These are phyloP conservation scores for Globisporangium splendens DNA, from an alignment of 352 stramenopile genomes.

Conservation along the genomic window DNA sequence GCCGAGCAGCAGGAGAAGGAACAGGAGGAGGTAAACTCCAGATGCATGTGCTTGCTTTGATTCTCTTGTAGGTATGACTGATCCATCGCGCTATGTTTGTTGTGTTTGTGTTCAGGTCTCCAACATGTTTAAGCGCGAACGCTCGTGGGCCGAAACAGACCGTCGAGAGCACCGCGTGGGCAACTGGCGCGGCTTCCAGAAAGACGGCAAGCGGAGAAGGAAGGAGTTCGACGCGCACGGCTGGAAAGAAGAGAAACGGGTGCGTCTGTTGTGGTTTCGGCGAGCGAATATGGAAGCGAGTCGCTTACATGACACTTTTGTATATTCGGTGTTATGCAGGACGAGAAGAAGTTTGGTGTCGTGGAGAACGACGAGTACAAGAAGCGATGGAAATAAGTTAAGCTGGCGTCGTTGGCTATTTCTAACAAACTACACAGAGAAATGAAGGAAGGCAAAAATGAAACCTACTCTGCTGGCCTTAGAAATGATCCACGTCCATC, in stretches of 20 bases:
- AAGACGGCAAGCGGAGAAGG: constrained; percentile 59
- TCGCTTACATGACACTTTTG: neutral
- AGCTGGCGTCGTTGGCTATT: neutral
- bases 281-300: neutral
- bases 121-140: constrained; percentile 71
- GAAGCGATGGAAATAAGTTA: constrained; percentile 75
- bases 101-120: constrained; percentile 13
- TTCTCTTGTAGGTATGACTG: neutral
- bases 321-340: constrained; percentile 8
- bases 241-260: constrained; percentile 63
- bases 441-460: neutral
- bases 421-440: neutral
- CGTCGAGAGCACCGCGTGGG: constrained; percentile 73
- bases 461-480: constrained; percentile 1
- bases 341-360: constrained; percentile 62
- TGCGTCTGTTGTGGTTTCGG: constrained; percentile 17
- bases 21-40: constrained; percentile 44
- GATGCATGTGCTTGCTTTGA: too few species aligned
- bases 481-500: constrained; percentile 58
- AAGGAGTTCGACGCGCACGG: constrained; percentile 57
- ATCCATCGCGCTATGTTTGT: neutral
- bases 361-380: constrained; percentile 77
- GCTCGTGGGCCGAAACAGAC: constrained; percentile 72
- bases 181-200: constrained; percentile 80
- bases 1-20: constrained; percentile 74